phyloP scores from a whole-genome alignment of 2,329 filamentous ascomycete genomes.

The Pseudocercospora macadamiae region DNA sequence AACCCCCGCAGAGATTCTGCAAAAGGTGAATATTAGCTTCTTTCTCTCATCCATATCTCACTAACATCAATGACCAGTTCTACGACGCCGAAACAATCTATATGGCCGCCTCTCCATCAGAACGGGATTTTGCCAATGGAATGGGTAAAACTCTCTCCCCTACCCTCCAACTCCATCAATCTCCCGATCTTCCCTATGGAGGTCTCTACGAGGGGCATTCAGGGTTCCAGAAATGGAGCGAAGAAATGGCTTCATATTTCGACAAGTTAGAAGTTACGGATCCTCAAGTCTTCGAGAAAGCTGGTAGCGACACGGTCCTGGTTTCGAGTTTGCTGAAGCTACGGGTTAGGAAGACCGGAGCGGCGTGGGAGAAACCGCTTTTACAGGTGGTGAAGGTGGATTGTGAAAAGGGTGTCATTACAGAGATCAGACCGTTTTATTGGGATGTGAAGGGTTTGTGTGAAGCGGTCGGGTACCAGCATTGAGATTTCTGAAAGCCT shows the following conservation, averaged over 20 bases:
- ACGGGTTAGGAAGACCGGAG: conserved; percentile 37
- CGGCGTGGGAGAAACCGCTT: conserved; percentile 36
- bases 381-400: conserved; percentile 41
- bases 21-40: neutral
- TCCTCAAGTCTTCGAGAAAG: conserved; percentile 38
- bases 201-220: conserved; percentile 37
- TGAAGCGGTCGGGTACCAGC: conserved; percentile 11
- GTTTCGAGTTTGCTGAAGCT: conserved; percentile 35
- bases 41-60: neutral
- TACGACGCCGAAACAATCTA: conserved; percentile 42
- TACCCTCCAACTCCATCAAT: conserved; percentile 36
- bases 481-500: neutral
- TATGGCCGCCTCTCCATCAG: conserved; percentile 36
- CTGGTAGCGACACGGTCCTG: conserved; percentile 35
- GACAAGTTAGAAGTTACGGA: conserved; percentile 37
- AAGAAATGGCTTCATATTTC: conserved; percentile 37
- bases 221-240: conserved; percentile 39
- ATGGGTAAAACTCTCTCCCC: conserved; percentile 36
- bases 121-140: conserved; percentile 36
- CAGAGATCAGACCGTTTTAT: conserved; percentile 41
- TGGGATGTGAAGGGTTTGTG: conserved; percentile 40
- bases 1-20: neutral
- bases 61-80: conserved; percentile 28
- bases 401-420: conserved; percentile 37
- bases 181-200: conserved; percentile 41